Evolutionary conservation across 352 stramenopile genomes (phyloP).

Genomic region (Pythium sp.): DNA sequence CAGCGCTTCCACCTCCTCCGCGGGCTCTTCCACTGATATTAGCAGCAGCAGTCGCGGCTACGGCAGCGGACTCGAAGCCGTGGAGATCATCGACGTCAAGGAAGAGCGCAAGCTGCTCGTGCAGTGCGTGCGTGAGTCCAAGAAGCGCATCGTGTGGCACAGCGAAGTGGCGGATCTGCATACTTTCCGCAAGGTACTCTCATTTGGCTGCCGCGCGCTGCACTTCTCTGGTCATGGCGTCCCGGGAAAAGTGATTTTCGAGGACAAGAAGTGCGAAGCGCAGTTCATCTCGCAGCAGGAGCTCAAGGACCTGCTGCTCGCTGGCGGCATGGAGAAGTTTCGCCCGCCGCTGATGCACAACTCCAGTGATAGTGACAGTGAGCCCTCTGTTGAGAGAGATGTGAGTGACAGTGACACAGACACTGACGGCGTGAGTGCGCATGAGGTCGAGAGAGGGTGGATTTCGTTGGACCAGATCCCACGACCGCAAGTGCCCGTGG

Average conservation of each 20-base stretch:
- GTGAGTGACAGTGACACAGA: conserved; percentile 10
- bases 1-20: conserved; percentile 16
- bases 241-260: conserved; percentile 77
- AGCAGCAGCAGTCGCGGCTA: conserved; percentile 11
- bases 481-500: conserved; percentile 43
- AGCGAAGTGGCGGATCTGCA: conserved; percentile 78
- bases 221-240: conserved; percentile 82
- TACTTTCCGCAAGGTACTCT: conserved; percentile 79
- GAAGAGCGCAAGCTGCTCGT: conserved; percentile 71
- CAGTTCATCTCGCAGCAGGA: conserved; percentile 84
- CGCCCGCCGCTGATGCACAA: conserved; percentile 5
- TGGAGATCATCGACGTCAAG: conserved; percentile 86
- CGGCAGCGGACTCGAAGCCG: conserved; percentile 55
- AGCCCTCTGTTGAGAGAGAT: not conserved
- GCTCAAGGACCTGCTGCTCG: conserved; percentile 70
- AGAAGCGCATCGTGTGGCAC: conserved; percentile 67
- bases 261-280: conserved; percentile 74
- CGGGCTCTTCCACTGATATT: not conserved
- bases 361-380: conserved; percentile 10
- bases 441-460: conserved; percentile 48
- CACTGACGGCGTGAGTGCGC: conserved; percentile 23
- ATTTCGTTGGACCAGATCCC: conserved; percentile 34
- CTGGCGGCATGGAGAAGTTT: conserved; percentile 44
- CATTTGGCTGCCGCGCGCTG: conserved; percentile 68
- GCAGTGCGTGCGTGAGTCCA: conserved; percentile 66